These are phyloP conservation scores for Farysia itapuensis DNA, from an alignment of 1,284 basidiomycete species.

Conservation along the genomic window DNA sequence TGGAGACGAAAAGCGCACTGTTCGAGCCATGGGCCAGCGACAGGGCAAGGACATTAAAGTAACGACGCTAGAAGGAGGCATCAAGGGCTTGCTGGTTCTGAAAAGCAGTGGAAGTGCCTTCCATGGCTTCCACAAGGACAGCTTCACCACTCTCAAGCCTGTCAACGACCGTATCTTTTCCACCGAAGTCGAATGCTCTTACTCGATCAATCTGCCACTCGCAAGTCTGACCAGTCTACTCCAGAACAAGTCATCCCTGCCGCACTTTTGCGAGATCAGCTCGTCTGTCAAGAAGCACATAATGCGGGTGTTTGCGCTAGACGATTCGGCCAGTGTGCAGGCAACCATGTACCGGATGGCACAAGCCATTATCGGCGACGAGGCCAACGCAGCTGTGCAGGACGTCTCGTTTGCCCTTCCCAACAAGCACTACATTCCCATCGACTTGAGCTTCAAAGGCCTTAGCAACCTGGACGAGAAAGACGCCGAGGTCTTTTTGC, in stretches of 20 bases:
- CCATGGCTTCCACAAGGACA: constrained; percentile 77
- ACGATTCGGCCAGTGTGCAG: constrained; percentile 89
- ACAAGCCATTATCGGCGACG: constrained; percentile 65
- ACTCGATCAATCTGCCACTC: constrained; percentile 26
- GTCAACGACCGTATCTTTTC: constrained; percentile 56
- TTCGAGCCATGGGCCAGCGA: constrained; percentile 67
- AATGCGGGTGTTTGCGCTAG: constrained; percentile 78
- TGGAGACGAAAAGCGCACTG: constrained; percentile 81
- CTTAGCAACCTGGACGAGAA: constrained; percentile 48
- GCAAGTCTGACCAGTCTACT: constrained; percentile 54
- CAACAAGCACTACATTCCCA: constrained; percentile 67
- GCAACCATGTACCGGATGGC: constrained; percentile 90
- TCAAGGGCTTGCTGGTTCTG: constrained; percentile 66
- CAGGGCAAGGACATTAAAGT: constrained; percentile 61
- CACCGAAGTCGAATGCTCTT: constrained; percentile 53
- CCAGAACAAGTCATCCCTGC: constrained; percentile 30
- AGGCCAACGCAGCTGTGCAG: constrained; percentile 67
- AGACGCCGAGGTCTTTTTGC: constrained; percentile 52
- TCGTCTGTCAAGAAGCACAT: constrained; percentile 70
- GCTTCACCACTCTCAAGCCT: constrained; percentile 75
- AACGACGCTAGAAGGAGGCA: constrained; percentile 33
- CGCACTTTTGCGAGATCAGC: constrained; percentile 61
- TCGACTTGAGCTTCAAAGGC: constrained; percentile 49
- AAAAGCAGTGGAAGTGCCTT: constrained; percentile 89
- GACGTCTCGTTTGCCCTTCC: constrained; percentile 76